A percentile compares a stretch with the other conserved stretches of the same genome.
These are phyloP conservation scores for Combretum micranthum DNA, from an alignment of 345 rosid genomes.

Conservation along the genomic window DNA sequence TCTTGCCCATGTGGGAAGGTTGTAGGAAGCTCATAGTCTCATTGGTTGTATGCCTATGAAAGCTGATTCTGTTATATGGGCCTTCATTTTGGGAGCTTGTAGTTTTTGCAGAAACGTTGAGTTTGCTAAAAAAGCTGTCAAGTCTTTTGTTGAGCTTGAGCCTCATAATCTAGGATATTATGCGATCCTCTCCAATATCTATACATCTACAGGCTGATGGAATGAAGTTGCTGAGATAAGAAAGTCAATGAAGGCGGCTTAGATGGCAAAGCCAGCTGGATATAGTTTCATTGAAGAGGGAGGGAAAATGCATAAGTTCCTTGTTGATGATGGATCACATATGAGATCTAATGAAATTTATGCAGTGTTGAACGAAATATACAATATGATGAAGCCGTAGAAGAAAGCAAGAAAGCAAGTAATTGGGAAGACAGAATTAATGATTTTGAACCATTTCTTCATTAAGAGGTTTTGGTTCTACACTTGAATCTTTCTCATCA, in stretches of 20 bases:
- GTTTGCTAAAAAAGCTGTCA: constrained; percentile 63
- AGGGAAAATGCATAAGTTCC: constrained; percentile 55
- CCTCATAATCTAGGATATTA: constrained; percentile 76
- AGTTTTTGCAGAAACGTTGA: constrained; percentile 59
- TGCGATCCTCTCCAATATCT: constrained; percentile 65
- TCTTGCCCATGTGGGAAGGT: constrained; percentile 67
- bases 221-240: constrained; percentile 63
- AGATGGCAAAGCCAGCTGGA: constrained; percentile 67
- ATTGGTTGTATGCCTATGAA: constrained; percentile 60
- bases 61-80: constrained; percentile 80
- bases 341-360: constrained; percentile 44
- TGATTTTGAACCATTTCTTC: too few species aligned
- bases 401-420: too few species aligned
- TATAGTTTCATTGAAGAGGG: constrained; percentile 57
- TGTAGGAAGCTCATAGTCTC: constrained; percentile 58
- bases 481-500: too few species aligned
- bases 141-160: constrained; percentile 52
- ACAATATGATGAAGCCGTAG: too few species aligned
- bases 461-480: too few species aligned
- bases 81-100: constrained; percentile 77
- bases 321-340: constrained; percentile 65
- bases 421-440: too few species aligned
- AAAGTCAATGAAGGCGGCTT: constrained; percentile 57
- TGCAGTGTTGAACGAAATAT: constrained; percentile 2
- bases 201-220: constrained; percentile 51